Evolutionary conservation across 495 filamentous ascomycete genomes (phyloP).

Genomic region (Amniculicola lignicola): DNA sequence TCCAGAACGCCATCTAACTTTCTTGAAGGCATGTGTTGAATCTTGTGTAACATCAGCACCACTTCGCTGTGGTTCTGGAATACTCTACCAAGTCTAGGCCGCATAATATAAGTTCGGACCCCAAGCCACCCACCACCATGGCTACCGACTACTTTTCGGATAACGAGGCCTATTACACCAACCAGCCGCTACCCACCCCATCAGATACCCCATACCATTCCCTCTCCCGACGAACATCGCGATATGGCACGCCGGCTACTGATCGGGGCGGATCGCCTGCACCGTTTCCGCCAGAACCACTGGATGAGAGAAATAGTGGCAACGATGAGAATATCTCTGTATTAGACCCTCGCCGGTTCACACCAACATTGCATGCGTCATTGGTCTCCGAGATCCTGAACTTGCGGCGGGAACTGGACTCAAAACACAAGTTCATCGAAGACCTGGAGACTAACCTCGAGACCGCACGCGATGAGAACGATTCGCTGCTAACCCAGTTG

Average conservation of each 20-base stretch:
- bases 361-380: slow-evolving; percentile 90
- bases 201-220: slow-evolving; percentile 64
- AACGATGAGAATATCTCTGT: slow-evolving; percentile 73
- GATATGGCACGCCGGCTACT: slow-evolving; percentile 59
- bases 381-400: slow-evolving; percentile 91
- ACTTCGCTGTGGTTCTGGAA: slow-evolving; percentile 21
- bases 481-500: slow-evolving; percentile 59
- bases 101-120: not conserved
- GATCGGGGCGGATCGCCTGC: slow-evolving; percentile 61
- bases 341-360: slow-evolving; percentile 86
- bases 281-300: slow-evolving; percentile 53
- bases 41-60: slow-evolving; percentile 6
- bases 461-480: slow-evolving; percentile 67
- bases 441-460: slow-evolving; percentile 74
- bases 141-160: slow-evolving; percentile 41
- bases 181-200: slow-evolving; percentile 60
- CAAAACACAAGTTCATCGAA: slow-evolving; percentile 79
- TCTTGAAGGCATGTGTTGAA: slow-evolving; percentile 28
- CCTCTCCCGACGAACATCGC: slow-evolving; percentile 53
- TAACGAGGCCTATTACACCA: slow-evolving; percentile 37
- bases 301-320: slow-evolving; percentile 39
- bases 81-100: not conserved
- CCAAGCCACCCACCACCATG: slow-evolving; percentile 13
- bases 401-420: slow-evolving; percentile 82
- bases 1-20: not conserved